Percentiles rank a stretch among this genome's conserved stretches.
phyloP scores from a whole-genome alignment of 768 basidiomycete species.

The Phaeolepiota aurea region DNA sequence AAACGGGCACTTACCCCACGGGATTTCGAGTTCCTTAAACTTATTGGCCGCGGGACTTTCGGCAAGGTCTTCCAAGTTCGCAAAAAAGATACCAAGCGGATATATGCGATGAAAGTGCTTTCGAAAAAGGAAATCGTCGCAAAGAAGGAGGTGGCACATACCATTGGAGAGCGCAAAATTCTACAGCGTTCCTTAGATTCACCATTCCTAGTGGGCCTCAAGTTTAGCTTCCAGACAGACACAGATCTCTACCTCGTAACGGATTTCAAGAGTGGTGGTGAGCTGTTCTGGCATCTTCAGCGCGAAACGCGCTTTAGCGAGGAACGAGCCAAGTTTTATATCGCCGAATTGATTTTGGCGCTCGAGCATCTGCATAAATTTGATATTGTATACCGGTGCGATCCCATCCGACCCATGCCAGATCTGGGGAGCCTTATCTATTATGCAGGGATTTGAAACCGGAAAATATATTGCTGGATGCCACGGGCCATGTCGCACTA shows the following conservation, averaged over 20 bases:
- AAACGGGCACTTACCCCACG: conserved; percentile 85
- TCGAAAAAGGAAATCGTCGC: conserved; percentile 98
- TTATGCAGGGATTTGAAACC: conserved; percentile 82
- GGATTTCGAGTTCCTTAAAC: conserved; percentile 97
- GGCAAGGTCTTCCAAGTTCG: conserved; percentile 99
- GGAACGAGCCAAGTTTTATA: conserved; percentile 92
- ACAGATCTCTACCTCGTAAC: conserved; percentile 93
- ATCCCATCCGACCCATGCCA: conserved; percentile 9
- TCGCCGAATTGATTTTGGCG: conserved; percentile 91
- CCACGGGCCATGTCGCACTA: conserved; percentile 95
- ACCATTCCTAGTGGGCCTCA: conserved; percentile 96
- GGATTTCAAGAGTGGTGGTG: conserved; percentile 98
- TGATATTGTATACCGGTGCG: conserved; percentile 87
- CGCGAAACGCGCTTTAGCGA: conserved; percentile 91
- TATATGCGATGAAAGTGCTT: conserved; percentile 99
- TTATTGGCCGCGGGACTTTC: conserved; percentile 97
- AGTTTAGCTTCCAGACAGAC: conserved; percentile 97
- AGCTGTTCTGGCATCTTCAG: conserved; percentile 97
- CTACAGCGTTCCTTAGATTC: conserved; percentile 88
- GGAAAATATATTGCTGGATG: conserved; percentile 96
- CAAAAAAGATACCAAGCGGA: conserved; percentile 95
- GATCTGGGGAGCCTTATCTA: conserved; percentile 1
- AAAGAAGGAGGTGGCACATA: conserved; percentile 99
- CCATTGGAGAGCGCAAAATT: conserved; percentile 98
- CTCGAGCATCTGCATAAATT: conserved; percentile 97